A percentile compares a stretch with the other conserved stretches of the same genome.
phyloP scores from a whole-genome alignment of 1,139 yeast genomes.

The Geotrichum cucujoidarum region DNA sequence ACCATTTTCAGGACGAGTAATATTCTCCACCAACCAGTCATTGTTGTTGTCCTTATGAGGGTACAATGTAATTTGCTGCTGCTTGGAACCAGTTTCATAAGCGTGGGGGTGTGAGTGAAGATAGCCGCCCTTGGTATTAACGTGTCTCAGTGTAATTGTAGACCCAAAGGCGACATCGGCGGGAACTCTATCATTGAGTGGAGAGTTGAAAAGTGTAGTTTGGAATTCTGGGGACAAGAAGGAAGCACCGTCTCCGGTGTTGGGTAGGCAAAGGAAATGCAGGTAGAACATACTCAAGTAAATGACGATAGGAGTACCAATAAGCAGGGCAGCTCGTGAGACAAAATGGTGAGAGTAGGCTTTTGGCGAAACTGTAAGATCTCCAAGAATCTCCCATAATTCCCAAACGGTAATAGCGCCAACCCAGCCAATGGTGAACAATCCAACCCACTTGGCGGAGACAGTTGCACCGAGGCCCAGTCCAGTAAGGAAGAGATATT shows the following conservation, averaged over 20 bases:
- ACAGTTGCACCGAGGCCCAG: conserved; percentile 81
- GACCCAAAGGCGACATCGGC: conserved; percentile 88
- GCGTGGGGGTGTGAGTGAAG: conserved; percentile 84
- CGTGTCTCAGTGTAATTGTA: conserved; percentile 68
- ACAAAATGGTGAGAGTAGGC: conserved; percentile 51
- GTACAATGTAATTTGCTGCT: conserved; percentile 84
- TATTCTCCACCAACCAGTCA: conserved; percentile 68
- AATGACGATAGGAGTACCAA: conserved; percentile 64
- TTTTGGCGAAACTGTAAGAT: conserved; percentile 54
- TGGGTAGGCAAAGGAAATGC: conserved; percentile 66
- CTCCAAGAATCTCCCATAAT: conserved; percentile 86
- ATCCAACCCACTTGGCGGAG: conserved; percentile 94
- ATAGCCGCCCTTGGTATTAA: conserved; percentile 88
- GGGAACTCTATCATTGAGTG: conserved; percentile 59
- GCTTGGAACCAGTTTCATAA: conserved; percentile 90
- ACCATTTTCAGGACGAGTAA: conserved; percentile 25
- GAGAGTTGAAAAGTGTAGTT: conserved; percentile 65
- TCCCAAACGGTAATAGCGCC: conserved; percentile 71
- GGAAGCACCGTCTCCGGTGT: conserved; percentile 84
- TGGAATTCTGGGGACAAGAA: conserved; percentile 90
- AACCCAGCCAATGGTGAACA: conserved; percentile 90
- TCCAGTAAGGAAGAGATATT: conserved; percentile 67
- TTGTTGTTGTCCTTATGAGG: conserved; percentile 90
- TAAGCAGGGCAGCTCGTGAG: conserved; percentile 53
- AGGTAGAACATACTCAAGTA: conserved; percentile 71